Percentiles rank a stretch among this genome's conserved stretches.
Evolutionary conservation across 2,329 filamentous ascomycete genomes (phyloP).

Genomic region (Exophiala spinifera): DNA sequence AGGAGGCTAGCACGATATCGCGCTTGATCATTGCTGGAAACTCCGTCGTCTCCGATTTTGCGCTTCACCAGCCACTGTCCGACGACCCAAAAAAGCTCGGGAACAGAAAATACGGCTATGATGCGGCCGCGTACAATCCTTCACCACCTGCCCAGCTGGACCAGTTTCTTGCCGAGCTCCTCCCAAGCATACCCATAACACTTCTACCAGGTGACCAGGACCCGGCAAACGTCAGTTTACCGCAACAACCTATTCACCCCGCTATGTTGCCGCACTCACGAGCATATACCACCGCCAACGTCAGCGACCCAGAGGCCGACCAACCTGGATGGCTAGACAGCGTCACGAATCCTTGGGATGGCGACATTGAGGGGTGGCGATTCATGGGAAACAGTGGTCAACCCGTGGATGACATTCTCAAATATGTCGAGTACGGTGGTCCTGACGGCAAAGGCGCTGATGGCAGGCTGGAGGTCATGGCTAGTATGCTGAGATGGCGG

Average conservation of each 20-base stretch:
- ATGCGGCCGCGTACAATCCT: slow-evolving; percentile 82
- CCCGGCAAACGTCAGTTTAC: slow-evolving; percentile 83
- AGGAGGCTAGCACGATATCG: slow-evolving; percentile 65
- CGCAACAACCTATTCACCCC: slow-evolving; percentile 88
- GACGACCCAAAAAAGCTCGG: slow-evolving; percentile 49
- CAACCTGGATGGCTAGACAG: slow-evolving; percentile 75
- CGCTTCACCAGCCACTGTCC: slow-evolving; percentile 31
- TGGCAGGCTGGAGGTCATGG: slow-evolving; percentile 81
- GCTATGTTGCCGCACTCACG: slow-evolving; percentile 82
- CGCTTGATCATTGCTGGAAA: slow-evolving; percentile 90
- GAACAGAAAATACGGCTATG: slow-evolving; percentile 87
- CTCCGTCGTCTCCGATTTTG: slow-evolving; percentile 46
- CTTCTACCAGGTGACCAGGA: slow-evolving; percentile 80
- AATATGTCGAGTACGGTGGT: slow-evolving; percentile 67
- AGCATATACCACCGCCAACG: slow-evolving; percentile 57
- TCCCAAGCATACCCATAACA: slow-evolving; percentile 84
- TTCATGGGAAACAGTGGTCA: slow-evolving; percentile 85
- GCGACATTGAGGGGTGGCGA: slow-evolving; percentile 84
- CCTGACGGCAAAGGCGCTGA: slow-evolving; percentile 33
- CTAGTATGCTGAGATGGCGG: slow-evolving; percentile 89
- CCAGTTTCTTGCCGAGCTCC: slow-evolving; percentile 72
- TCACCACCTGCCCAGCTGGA: slow-evolving; percentile 81
- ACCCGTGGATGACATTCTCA: slow-evolving; percentile 89
- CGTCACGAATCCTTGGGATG: slow-evolving; percentile 91
- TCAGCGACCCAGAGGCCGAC: slow-evolving; percentile 35